Evolutionary conservation across 2,329 filamentous ascomycete genomes (phyloP), one percentile per base, ranked within the genome.

Genomic region (Pleurostoma richardsiae): DNA sequence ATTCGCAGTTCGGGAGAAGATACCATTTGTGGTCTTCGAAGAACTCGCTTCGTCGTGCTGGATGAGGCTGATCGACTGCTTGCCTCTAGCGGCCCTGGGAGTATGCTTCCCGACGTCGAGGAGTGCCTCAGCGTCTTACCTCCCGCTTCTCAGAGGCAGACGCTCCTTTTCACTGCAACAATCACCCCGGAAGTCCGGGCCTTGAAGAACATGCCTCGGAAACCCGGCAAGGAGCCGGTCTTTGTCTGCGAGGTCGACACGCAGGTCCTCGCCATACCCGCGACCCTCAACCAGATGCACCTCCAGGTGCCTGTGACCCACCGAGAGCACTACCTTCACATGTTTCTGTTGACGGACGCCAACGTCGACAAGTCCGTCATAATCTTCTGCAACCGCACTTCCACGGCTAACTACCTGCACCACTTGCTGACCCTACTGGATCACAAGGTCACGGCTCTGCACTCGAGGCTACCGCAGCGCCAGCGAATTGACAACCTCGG

Each of bases 21-120:
- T 62, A 97, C 92, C 0, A 81, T 95, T 49, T 83, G 83, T 49
- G 91, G 90, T 1, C 72, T 99, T 41, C 78, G 83, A 19, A 80
- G 91, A 43, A 86, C 90, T 29, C 83, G 82, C 48, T 91, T 88
- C 64, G 88, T 97, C 3, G 90, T 99, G 6, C 84, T 99, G 39
- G 94, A 99, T 62, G 94, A 99, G 73, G 94, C 94, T 4, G 94
- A 99, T 69, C 82, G 94, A 40, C 76, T 99, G 36, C 80, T 99
- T 40, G 80, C 86, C 38, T 79, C 83, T 31, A 80, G 82, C 43
- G 82, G 80, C 0, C 77, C 80, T 19, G 92, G 91, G 29, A 91
- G 85, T 67, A 96, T 96, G 91, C 76, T 96, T n/a, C 86, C 89
- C 4, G 94, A 96, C 59, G 83, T 99, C 2, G 89, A 95, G 62